Base-by-base conservation (phyloP, 768 basidiomycete genomes). In the Lactifluus piperatus region DNA sequence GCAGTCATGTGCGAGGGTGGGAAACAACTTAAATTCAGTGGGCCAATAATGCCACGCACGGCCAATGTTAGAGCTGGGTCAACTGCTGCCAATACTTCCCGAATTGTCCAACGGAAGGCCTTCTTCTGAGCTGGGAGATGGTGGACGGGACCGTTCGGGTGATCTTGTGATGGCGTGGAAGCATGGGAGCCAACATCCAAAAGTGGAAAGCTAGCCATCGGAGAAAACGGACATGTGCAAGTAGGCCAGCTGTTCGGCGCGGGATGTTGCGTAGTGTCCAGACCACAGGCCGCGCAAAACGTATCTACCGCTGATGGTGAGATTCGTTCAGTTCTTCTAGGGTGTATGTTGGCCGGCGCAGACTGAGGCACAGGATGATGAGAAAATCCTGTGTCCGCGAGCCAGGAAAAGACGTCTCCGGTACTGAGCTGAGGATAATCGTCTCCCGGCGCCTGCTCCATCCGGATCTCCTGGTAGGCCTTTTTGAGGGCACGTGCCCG, bases 381-480 rank as follows among this genome's bases (percentile, higher is more conserved):
- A 62, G 76, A 77, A 32, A 68, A 68, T 16, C 71, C 71, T 63
- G 73, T 66, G 20, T 76, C 76, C 58, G 76, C 75, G 20, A 79
- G 68, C 72, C 76, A 80, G 37, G 65, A 70, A 60, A 73, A 78
- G 8, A 80, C 73, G 41, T 79, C 78, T 9, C 71, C 75, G 3
- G 72, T 69, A 5, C 72, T 74, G 20, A 78, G 67, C 9, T 63
- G 51, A 22, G 71, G 66, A 36, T 60, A 56, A 8, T 56, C 69
- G 20, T 43, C 51, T 2, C 64, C 61, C 32, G 70, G 57, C 14
- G 64, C 34, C 22, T 66, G 47, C 2, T 68, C 62, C 8, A 56
- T 39, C 52, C 67, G 63, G 37, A 63, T 59, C n/a, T 71, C 64
- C 10, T 71, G 64, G 54, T 79, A 79, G 27, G 74, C 72, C 8